Conservation (phyloP, 441 rosid species). For the Corymbia calophylla region DNA sequence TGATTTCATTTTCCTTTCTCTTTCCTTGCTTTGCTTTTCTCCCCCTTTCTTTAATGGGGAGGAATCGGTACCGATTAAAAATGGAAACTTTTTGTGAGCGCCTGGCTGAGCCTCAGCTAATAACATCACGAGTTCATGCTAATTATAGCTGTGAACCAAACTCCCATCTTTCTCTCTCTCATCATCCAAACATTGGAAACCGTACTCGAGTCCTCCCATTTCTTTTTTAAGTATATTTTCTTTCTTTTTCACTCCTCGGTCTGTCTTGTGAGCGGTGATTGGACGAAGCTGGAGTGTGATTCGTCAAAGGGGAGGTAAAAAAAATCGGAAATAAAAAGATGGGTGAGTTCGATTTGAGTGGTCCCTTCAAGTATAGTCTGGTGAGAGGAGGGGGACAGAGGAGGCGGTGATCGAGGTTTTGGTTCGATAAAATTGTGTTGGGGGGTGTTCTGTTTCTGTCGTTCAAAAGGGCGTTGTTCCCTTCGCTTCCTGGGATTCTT, state of each 20-base stretch:
- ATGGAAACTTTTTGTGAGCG: background rate
- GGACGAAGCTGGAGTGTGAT: background rate
- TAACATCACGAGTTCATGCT: background rate
- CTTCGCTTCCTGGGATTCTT: constrained; percentile 6
- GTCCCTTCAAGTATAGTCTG: constrained; percentile 14
- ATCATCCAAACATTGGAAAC: background rate
- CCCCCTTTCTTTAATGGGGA: background rate
- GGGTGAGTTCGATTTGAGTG: constrained; percentile 8
- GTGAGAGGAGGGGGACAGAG: constrained; percentile 7
- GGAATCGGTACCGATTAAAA: background rate
- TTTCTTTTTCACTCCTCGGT: background rate
- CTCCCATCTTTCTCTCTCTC: background rate
- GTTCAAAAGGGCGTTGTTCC: background rate
- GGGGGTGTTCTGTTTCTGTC: background rate
- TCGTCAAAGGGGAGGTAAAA: background rate
- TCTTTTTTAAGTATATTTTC: background rate
- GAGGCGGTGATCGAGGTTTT: constrained; percentile 28
- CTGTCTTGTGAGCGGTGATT: background rate
- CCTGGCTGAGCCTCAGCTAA: background rate
- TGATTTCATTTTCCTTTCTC: background rate
- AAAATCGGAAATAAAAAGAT: background rate
- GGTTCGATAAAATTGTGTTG: background rate
- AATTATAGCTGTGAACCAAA: background rate
- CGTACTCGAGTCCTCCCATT: background rate
- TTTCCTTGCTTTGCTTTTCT: background rate